A percentile compares a stretch with the other conserved stretches of the same genome.
Evolutionary conservation across 129 eudicot genomes (phyloP).

Genomic region (Chrysanthemum seticuspe): DNA sequence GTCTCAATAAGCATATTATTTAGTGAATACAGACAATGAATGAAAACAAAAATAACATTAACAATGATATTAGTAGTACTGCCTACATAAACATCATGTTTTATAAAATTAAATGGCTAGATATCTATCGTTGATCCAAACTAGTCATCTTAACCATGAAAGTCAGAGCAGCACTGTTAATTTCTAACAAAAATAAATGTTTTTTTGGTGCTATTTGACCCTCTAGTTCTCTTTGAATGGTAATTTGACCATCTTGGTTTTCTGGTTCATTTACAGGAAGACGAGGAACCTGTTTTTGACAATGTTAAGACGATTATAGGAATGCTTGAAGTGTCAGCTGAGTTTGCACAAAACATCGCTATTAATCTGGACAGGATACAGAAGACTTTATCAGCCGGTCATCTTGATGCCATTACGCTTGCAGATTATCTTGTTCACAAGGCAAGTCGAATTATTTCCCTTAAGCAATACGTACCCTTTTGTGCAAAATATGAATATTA

Average conservation of each 20-base stretch:
- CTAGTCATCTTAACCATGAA: too few species aligned
- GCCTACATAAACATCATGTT: too few species aligned
- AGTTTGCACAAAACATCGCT: constrained; percentile 77
- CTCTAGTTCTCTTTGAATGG: neutral
- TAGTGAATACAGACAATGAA: too few species aligned
- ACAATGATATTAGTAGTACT: too few species aligned
- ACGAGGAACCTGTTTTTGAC: constrained; percentile 92
- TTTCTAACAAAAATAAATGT: neutral
- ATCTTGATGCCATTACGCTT: constrained; percentile 89
- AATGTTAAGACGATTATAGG: constrained; percentile 79
- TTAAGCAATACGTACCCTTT: neutral
- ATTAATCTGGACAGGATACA: constrained; percentile 73
- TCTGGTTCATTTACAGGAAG: constrained; percentile 58
- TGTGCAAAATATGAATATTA: neutral
- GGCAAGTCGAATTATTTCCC: constrained; percentile 39
- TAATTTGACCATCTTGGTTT: neutral
- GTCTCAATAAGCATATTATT: too few species aligned
- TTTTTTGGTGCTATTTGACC: neutral
- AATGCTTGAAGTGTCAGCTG: constrained; percentile 89
- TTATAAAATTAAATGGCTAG: too few species aligned
- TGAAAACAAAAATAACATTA: too few species aligned
- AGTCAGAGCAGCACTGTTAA: too few species aligned
- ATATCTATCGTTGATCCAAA: too few species aligned
- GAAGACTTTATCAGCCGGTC: constrained; percentile 93
- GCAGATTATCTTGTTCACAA: constrained; percentile 98